Percentiles rank a stretch among this genome's conserved stretches.
Evolutionary conservation across 1,284 basidiomycete genomes (phyloP).

Genomic region (Cystobasidium sp.): DNA sequence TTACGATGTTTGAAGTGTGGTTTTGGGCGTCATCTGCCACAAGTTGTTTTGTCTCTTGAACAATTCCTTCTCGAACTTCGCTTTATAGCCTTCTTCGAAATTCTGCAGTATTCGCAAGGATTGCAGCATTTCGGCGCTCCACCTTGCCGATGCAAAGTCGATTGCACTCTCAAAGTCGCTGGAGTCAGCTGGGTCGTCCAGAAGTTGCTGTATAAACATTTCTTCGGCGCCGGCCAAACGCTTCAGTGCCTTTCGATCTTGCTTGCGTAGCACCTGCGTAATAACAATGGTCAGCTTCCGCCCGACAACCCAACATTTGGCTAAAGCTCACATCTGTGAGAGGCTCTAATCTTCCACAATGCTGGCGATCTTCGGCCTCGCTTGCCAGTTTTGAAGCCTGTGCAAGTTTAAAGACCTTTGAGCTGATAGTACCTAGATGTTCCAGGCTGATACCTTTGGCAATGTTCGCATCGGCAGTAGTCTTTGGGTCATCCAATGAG

Average conservation of each 20-base stretch:
- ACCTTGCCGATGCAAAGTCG: slow-evolving; percentile 71
- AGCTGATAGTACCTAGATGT: slow-evolving; percentile 88
- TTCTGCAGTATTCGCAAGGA: slow-evolving; percentile 58
- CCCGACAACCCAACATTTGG: not conserved
- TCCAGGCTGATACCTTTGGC: slow-evolving; percentile 87
- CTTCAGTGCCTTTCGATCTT: slow-evolving; percentile 64
- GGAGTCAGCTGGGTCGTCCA: slow-evolving; percentile 10
- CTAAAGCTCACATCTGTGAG: not conserved
- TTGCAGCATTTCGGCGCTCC: slow-evolving; percentile 73
- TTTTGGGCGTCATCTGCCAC: slow-evolving; percentile 20
- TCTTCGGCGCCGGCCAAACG: slow-evolving; percentile 67
- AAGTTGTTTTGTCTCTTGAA: slow-evolving; percentile 9
- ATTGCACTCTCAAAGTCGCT: slow-evolving; percentile 59
- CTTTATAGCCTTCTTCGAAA: slow-evolving; percentile 21
- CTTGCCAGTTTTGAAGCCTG: not conserved
- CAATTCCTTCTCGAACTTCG: slow-evolving; percentile 37
- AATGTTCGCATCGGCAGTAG: slow-evolving; percentile 72
- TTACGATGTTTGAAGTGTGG: slow-evolving; percentile 16
- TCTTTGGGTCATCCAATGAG: slow-evolving; percentile 79
- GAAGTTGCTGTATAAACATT: slow-evolving; percentile 60
- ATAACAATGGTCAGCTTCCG: not conserved
- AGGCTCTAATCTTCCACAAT: slow-evolving; percentile 9
- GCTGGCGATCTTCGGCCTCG: not conserved
- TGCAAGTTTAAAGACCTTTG: slow-evolving; percentile 65
- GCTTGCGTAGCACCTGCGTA: slow-evolving; percentile 64